phyloP scores from a whole-genome alignment of 2,329 filamentous ascomycete species.

The Aspergillus sp. region DNA sequence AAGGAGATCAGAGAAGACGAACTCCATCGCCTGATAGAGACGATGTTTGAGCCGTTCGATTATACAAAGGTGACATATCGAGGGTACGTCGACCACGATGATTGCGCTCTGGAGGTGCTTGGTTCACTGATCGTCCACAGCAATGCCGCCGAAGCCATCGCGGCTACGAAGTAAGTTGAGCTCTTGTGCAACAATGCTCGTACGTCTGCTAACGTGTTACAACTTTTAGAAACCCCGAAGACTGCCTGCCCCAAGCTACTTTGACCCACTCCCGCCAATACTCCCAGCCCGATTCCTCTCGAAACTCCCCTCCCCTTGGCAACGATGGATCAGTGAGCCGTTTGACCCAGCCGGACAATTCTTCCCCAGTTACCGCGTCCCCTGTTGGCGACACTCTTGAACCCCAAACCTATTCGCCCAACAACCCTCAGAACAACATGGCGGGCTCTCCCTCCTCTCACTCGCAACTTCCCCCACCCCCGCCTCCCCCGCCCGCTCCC shows the following conservation, averaged over 20 bases:
- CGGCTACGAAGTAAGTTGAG: constrained; percentile 30
- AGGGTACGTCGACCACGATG: constrained; percentile 53
- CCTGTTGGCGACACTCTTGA: constrained; percentile 23
- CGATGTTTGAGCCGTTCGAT: constrained; percentile 90
- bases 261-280: constrained; percentile 34
- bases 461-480: constrained; percentile 26
- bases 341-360: constrained; percentile 25
- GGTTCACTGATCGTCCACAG: constrained; percentile 17
- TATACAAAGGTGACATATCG: constrained; percentile 82
- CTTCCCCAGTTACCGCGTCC: constrained; percentile 21
- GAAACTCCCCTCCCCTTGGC: constrained; percentile 31
- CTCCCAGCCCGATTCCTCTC: constrained; percentile 35
- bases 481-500: constrained; percentile 26
- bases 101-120: not conserved
- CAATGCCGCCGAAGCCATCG: constrained; percentile 41
- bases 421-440: constrained; percentile 13
- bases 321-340: constrained; percentile 30
- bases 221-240: constrained; percentile 39
- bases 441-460: constrained; percentile 8
- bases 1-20: constrained; percentile 95
- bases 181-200: constrained; percentile 2
- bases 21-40: constrained; percentile 90
- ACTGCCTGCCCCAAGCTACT: constrained; percentile 28
- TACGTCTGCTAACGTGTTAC: constrained; percentile 8
- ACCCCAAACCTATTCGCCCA: constrained; percentile 21